phyloP scores from a whole-genome alignment of 208 protist genomes.

The Herpetomonas muscarum region DNA sequence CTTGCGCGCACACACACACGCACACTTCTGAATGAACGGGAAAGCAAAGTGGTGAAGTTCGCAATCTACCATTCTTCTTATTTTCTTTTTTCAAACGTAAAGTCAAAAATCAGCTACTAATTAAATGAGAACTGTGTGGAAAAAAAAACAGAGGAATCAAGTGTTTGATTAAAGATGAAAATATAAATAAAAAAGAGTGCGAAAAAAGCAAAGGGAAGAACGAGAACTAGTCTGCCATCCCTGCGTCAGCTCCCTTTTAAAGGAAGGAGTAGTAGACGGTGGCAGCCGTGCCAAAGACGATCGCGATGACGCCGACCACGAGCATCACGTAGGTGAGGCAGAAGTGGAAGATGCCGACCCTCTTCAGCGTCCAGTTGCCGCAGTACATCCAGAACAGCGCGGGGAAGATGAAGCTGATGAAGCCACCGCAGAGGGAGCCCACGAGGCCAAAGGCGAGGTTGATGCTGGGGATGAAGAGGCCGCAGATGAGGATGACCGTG shows the following conservation, averaged over 20 bases:
- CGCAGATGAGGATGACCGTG: slow-evolving; percentile 28
- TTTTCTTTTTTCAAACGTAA: not conserved
- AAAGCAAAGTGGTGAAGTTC: not conserved
- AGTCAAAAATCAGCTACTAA: slow-evolving; percentile 4
- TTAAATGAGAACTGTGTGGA: too few species aligned
- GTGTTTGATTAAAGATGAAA: not conserved
- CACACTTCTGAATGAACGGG: not conserved
- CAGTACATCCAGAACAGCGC: slow-evolving; percentile 32
- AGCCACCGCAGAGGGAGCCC: slow-evolving; percentile 26
- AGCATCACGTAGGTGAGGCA: slow-evolving; percentile 23
- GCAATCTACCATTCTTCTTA: not conserved
- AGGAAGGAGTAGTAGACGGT: slow-evolving; percentile 20
- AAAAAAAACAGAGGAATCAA: slow-evolving; percentile 5
- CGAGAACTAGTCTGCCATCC: too few species aligned
- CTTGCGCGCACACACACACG: not conserved
- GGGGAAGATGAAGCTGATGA: slow-evolving; percentile 47
- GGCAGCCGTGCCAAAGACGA: slow-evolving; percentile 36
- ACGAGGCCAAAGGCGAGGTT: slow-evolving; percentile 60
- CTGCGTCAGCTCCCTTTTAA: too few species aligned
- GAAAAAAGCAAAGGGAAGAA: too few species aligned
- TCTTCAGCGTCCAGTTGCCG: slow-evolving; percentile 16
- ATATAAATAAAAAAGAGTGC: too few species aligned
- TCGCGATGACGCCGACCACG: slow-evolving; percentile 15
- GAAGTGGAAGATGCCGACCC: slow-evolving; percentile 14
- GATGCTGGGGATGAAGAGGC: slow-evolving; percentile 73